Percentiles rank a stretch among this genome's conserved stretches.
phyloP scores from a whole-genome alignment of 192 early-diverging fungal species.

The Hyaloraphidium curvatum region DNA sequence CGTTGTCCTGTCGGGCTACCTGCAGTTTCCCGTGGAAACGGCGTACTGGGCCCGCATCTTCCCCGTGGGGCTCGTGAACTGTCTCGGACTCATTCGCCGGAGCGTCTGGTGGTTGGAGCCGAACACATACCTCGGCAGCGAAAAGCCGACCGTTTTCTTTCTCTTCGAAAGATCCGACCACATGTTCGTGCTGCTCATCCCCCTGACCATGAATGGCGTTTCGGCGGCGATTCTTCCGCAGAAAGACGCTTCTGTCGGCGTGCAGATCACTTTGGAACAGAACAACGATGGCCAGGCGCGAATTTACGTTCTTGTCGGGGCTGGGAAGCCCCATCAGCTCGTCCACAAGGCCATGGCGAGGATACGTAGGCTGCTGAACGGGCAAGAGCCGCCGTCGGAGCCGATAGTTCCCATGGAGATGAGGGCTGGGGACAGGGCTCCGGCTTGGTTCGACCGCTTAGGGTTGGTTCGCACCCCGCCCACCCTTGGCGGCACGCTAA shows the following conservation, averaged over 20 bases:
- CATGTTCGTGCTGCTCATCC: background rate
- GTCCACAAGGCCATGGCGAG: background rate
- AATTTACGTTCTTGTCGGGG: background rate
- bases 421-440: too few relatives aligned
- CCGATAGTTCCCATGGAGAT: too few relatives aligned
- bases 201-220: background rate
- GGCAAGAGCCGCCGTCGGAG: too few relatives aligned
- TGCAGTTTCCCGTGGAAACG: background rate
- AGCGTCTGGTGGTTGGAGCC: conserved; percentile 2
- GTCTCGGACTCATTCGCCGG: background rate
- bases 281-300: background rate
- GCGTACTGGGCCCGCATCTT: background rate
- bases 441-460: too few relatives aligned
- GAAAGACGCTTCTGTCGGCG: background rate
- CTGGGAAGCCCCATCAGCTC: background rate
- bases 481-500: too few relatives aligned
- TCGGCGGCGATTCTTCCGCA: background rate
- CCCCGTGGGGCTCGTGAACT: background rate
- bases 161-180: background rate
- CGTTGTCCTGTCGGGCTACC: background rate
- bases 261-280: background rate
- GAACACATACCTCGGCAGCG: background rate
- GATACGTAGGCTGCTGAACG: too few relatives aligned
- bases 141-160: background rate
- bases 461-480: too few relatives aligned